These are phyloP conservation scores for Amauroascus niger DNA, from an alignment of 2,329 filamentous ascomycete species.

Conservation along the genomic window DNA sequence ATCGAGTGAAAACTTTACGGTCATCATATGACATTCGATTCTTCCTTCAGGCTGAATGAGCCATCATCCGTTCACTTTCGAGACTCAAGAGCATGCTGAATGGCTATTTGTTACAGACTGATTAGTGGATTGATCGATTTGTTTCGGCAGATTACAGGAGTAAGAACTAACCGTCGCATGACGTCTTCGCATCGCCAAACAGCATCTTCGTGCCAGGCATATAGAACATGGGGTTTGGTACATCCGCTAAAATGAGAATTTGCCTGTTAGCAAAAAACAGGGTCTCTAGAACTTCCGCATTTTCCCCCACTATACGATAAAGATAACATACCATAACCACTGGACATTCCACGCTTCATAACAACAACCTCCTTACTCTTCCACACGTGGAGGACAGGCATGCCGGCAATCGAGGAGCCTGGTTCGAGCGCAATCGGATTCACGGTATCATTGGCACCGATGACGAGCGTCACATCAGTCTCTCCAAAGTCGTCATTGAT, in stretches of 20 bases:
- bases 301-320: background rate
- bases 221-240: conserved; percentile 88
- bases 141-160: background rate
- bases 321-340: conserved; percentile 61
- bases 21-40: background rate
- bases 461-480: conserved; percentile 78
- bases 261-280: background rate
- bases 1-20: background rate
- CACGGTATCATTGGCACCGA: conserved; percentile 86
- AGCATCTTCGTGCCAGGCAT: conserved; percentile 85
- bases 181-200: conserved; percentile 79
- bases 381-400: conserved; percentile 88
- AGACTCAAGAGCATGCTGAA: conserved; percentile 17
- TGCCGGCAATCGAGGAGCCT: conserved; percentile 75
- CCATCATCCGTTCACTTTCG: conserved; percentile 11
- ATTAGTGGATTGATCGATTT: background rate
- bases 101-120: conserved; percentile 12
- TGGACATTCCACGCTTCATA: conserved; percentile 86
- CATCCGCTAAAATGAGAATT: conserved; percentile 55
- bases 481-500: conserved; percentile 87
- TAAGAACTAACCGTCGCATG: conserved; percentile 58
- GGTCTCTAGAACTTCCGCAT: background rate
- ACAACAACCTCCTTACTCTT: conserved; percentile 89
- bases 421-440: conserved; percentile 82
- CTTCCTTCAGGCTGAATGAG: background rate